Base-by-base conservation (phyloP, 2,329 filamentous ascomycete genomes). In the Lecanicillium sp. region DNA sequence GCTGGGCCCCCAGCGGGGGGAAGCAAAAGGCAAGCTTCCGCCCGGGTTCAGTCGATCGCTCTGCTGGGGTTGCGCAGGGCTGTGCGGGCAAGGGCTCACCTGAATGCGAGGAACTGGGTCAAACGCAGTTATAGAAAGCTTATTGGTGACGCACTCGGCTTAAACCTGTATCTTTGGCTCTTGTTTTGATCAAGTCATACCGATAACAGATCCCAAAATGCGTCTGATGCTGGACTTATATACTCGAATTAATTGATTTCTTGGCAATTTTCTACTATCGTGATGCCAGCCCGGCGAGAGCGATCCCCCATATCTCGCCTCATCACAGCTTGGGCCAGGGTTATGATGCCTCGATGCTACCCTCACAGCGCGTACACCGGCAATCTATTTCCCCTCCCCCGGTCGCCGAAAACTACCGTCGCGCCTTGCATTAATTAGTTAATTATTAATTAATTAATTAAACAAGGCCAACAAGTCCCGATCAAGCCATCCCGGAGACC, bases 301-400 rank as follows among this genome's bases (percentile, higher is more conserved):
- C 45, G 38, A 43, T 15, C 23, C n/a, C 36, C 12, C 17, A 19
- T 29, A 37, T 42, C 21, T 12, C 15, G 10, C 10, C 3, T 9
- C n/a, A 27, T 29, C 19, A 23, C 32, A 42, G 30, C 37, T 36
- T 21, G 36, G 45, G 15, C 45, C 29, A 23, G 2, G n/a, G 23
- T 5, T 17, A 32, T 36, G 17, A 24, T 42, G 30, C 23, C 29
- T 42, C 29, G 5, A 48, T 24, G 17, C 14, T n/a, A 14, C 7
- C 4, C 10, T 24, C 19, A 11, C 38, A n/a, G 20, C 45, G 45
- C 45, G 45, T 48, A 48, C 45, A 14, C 45, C 45, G 38, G 19
- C 4, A 5, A 17, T 37, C 32, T 29, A 9, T 24, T 30, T 24
- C 10, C 6, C n/a, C n/a, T n/a, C n/a, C n/a, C n/a, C n/a, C n/a